Evolutionary conservation across 1,139 yeast genomes (phyloP), one percentile per base, ranked within the genome.

Genomic region (Saccharomyces hybrid): DNA sequence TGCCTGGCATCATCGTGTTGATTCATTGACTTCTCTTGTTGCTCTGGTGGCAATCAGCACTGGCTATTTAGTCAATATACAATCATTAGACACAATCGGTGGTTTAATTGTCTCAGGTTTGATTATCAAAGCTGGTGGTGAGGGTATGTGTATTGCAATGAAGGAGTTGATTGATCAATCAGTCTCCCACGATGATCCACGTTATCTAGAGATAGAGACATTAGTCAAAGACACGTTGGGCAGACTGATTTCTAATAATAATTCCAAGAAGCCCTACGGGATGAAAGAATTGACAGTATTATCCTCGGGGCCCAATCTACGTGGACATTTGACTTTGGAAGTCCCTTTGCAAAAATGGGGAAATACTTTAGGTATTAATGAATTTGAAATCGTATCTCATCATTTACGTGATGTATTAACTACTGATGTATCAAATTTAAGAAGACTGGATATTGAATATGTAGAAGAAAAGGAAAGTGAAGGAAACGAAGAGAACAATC

Each of bases 1-100:
- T 67, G 99, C 99, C 2, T 93, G 98, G 97, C 99, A 93, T 69
- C 99, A 93, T 68, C 79, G 99, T 60, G 91, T 91, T 12, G 99
- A 93, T 68, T 86, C 96, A 1, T 72, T 93, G 62, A 95, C 98
- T 0, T 90, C 97, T 0, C 78, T 87, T 46, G 98, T 93, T n/a
- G 97, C 98, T 0, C 79, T 91, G 29, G 79, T 83, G 2, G 89
- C 98, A 0, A 95, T 93, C 52, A 81, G 95, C 0, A 84, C 93
- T 1, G 96, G 96, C 19, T 85, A 86, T 60, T 72, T 88, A 57
- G 80, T 89, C 60, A 80, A 84, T 59, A 78, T 89, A 50, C 83
- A 82, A 49, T 90, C 96, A 85, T 74, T 93, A 54, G 99, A 93
- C 69, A 85, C 96, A 5, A 78, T 89, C 50, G 99, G 98, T 56